Evolutionary conservation across 768 basidiomycete species (phyloP), one percentile per base, ranked within the genome.

Genomic region (Tulasnella sp.): DNA sequence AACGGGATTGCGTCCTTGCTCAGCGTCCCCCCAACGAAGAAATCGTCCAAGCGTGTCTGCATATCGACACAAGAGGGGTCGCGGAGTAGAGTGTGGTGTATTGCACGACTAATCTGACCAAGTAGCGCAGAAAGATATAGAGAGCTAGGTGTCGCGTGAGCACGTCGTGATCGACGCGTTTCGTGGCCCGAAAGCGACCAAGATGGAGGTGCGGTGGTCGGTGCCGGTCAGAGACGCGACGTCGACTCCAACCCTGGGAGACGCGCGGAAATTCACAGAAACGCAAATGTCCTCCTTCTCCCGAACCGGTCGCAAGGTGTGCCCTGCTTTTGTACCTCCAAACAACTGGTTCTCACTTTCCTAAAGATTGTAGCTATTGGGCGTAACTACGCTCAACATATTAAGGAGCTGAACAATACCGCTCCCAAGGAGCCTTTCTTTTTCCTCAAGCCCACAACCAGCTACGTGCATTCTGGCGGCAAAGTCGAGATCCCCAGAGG

Each of bases 361-460:
- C 66, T 95, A 69, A 66, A 94, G 91, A 95, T 98, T 76, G 90
- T 98, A 40, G 95, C 94, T 40, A 98, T 98, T 73, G 96, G 96
- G 39, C 87, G 96, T 73, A 98, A 97, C 83, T 97, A 96, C 79
- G 87, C 86, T 5, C 91, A 91, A 39, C 95, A 97, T 76, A 89
- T 90, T 79, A 94, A 91, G 80, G 97, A 99, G 78, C 85, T 98
- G 40, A 90, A 89, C 77, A 98, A 98, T 79, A 82, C 90, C 5
- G 81, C 89, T 5, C 95, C 96, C 0, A 91, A 89, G 79, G 95
- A 98, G 78, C 97, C 97, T 0, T 98, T 99, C 84, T 95, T 98
- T 86, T 99, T 99, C 83, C 82, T 98, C 34, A 99, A 99, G 81
- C 97, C 96, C 8, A 98, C 97, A 5, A 88, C 90, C 14, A 93